A percentile compares a stretch with the other conserved stretches of the same genome.
Conservation (phyloP, 169 alveolate genomes). For the Plasmodium billcollinsi region DNA sequence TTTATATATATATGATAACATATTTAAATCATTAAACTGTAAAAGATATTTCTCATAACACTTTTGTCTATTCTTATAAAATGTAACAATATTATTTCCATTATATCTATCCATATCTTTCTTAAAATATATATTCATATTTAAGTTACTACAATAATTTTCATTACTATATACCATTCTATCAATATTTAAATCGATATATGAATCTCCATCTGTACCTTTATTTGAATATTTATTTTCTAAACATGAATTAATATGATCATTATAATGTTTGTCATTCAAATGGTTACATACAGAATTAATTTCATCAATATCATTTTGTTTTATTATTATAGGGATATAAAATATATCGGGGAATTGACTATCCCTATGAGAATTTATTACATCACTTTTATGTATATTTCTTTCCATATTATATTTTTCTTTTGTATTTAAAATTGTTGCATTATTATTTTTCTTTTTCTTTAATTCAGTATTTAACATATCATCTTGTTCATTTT, state of each 20-base stretch:
- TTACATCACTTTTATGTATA: neutral
- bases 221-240: neutral
- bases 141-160: neutral
- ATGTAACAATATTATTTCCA: constrained; percentile 45
- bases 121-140: constrained; percentile 14
- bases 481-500: too few species aligned
- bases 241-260: neutral
- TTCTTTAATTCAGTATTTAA: too few species aligned
- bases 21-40: constrained; percentile 35
- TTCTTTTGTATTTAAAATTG: neutral
- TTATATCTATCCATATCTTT: neutral
- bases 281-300: neutral
- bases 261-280: neutral
- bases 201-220: neutral
- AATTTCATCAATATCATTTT: neutral
- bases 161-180: neutral
- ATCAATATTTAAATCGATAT: neutral
- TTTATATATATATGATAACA: constrained; percentile 11
- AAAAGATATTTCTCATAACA: constrained; percentile 48
- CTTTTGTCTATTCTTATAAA: constrained; percentile 57
- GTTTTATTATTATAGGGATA: constrained; percentile 65
- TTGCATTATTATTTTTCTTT: neutral
- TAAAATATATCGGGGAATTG: constrained; percentile 77
- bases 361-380: constrained; percentile 67
- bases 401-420: neutral